phyloP scores from a whole-genome alignment of 2,329 filamentous ascomycete genomes.

The Aspergillus caelatus region DNA sequence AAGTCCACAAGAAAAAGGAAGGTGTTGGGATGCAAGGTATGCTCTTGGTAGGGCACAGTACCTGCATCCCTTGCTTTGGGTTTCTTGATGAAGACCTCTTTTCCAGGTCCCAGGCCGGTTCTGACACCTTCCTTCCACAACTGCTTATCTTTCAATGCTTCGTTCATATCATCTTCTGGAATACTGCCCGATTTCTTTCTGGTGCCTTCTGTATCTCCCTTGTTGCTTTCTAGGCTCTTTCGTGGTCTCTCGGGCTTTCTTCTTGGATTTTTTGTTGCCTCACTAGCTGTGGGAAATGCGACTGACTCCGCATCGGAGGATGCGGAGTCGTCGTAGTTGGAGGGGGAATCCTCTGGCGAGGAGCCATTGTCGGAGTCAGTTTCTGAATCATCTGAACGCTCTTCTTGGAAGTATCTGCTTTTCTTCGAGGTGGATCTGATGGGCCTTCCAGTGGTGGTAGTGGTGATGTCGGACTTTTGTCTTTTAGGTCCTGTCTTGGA shows the following conservation, averaged over 20 bases:
- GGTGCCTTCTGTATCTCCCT: background rate
- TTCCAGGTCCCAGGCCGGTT: conserved; percentile 60
- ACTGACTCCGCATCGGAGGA: conserved; percentile 12
- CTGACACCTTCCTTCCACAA: conserved; percentile 61
- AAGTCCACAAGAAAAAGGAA: conserved; percentile 63
- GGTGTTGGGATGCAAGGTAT: conserved; percentile 66
- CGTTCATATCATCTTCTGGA: conserved; percentile 53
- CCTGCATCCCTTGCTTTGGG: conserved; percentile 65
- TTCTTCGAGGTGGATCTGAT: conserved; percentile 48
- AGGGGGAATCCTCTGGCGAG: conserved; percentile 17
- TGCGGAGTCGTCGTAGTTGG: conserved; percentile 20
- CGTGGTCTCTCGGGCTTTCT: background rate
- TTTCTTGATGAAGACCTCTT: conserved; percentile 64
- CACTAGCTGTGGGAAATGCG: background rate
- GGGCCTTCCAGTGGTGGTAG: conserved; percentile 18
- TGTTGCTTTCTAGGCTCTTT: conserved; percentile 49
- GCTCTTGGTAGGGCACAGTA: conserved; percentile 58
- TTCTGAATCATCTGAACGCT: conserved; percentile 36
- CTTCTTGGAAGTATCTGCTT: conserved; percentile 56
- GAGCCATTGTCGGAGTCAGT: conserved; percentile 34
- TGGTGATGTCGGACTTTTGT: conserved; percentile 30
- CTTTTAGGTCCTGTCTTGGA: conserved; percentile 34
- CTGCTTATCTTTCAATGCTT: conserved; percentile 46
- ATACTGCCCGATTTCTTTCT: background rate
- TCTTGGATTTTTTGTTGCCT: background rate